These are phyloP conservation scores for Lepiota brunneoincarnata DNA, from an alignment of 768 basidiomycete genomes.

Conservation along the genomic window DNA sequence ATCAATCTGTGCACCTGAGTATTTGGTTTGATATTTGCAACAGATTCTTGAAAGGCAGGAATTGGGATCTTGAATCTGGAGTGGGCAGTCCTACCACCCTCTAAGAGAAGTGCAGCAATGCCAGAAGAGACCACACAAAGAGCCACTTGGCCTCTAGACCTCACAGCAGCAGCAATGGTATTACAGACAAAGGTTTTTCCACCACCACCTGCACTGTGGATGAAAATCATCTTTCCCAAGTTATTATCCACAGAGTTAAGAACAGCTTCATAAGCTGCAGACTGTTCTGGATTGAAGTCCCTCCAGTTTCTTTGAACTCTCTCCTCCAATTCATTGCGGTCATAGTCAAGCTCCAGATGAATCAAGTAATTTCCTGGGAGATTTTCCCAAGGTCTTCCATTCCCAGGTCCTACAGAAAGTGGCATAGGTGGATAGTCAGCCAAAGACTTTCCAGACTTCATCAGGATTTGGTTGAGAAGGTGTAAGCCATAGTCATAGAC, in stretches of 20 bases:
- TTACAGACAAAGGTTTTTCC: constrained; percentile 47
- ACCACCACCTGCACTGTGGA: constrained; percentile 39
- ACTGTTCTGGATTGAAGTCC: constrained; percentile 26
- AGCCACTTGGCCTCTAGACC: constrained; percentile 27
- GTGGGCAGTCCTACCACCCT: background rate
- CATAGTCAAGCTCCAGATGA: constrained; percentile 29
- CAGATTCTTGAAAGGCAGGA: background rate
- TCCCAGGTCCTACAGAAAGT: background rate
- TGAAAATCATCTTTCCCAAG: constrained; percentile 29
- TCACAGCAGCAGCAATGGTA: constrained; percentile 26
- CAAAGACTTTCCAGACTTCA: constrained; percentile 21
- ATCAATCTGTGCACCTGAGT: too few relatives aligned
- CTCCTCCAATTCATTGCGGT: constrained; percentile 2
- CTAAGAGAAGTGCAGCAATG: constrained; percentile 24
- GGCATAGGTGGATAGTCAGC: constrained; percentile 32
- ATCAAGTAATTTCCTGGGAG: constrained; percentile 24
- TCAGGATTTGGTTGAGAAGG: constrained; percentile 26
- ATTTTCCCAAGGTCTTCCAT: constrained; percentile 22
- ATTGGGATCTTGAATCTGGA: background rate
- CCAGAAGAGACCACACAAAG: constrained; percentile 52
- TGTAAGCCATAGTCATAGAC: too few relatives aligned
- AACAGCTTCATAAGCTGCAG: constrained; percentile 24
- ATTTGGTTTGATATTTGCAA: background rate
- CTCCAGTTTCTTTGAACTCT: background rate
- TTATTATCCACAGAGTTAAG: constrained; percentile 20